Evolutionary conservation across 768 basidiomycete species (phyloP), one percentile per base, ranked within the genome.

Genomic region (Tricholomella constricta): DNA sequence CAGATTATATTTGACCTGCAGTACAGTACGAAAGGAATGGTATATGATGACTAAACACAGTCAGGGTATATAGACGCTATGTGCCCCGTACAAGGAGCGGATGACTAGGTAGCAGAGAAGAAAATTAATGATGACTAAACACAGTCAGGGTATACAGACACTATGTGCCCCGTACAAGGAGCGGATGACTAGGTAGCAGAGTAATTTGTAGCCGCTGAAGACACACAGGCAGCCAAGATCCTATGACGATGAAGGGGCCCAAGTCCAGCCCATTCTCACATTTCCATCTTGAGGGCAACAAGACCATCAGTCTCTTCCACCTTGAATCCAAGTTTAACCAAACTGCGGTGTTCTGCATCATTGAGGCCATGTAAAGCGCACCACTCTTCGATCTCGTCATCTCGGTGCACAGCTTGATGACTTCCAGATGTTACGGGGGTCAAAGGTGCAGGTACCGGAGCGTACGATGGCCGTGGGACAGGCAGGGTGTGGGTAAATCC

Each of bases 261-360:
- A 37, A 58, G 45, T 31, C 43, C 56, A 20, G 56, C 52, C 46
- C 34, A 58, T n/a, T 32, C 29, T 53, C 56, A 54, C 9, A 31
- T 45, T n/a, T 46, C 42, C 37, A n/a, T 35, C 15, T 29, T 15
- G 4, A 58, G 52, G 6, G 14, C 19, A 19, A 20, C 27, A 20
- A 58, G 20, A 25, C 49, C 27, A 10, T 2, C 40, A 2, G 40
- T 42, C 19, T 54, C 36, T n/a, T 48, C 52, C 38, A 54, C 52
- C 23, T 8, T 20, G 42, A 58, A 58, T 8, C 56, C 52, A 4
- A 58, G 53, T 19, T 58, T 58, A 6, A 26, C 22, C 23, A 58
- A 36, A n/a, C 56, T 47, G 17, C 41, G 41, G 15, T 17, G 31
- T 31, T 58, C 42, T 7, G 46, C 43, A n/a, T 36, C 41, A 11